These are phyloP conservation scores for Stemphylium vesicarium DNA, from an alignment of 2,329 filamentous ascomycete species.

Conservation along the genomic window DNA sequence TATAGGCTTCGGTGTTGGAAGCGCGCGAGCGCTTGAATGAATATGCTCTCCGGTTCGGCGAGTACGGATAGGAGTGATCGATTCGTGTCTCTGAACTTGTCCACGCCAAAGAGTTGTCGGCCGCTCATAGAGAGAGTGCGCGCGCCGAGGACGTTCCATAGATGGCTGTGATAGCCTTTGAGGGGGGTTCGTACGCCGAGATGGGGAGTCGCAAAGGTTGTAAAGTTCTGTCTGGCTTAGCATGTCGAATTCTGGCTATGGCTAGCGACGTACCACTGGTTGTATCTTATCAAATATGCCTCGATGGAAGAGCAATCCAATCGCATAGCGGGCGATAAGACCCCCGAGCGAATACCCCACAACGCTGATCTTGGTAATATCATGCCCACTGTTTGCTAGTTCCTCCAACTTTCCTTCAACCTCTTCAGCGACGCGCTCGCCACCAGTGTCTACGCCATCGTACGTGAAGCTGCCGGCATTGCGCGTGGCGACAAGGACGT, in stretches of 20 bases:
- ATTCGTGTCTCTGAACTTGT: constrained; percentile 83
- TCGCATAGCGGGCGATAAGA: constrained; percentile 82
- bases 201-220: constrained; percentile 84
- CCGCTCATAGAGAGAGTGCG: constrained; percentile 83
- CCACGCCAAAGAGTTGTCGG: constrained; percentile 84
- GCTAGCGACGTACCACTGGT: constrained; percentile 70
- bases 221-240: constrained; percentile 73
- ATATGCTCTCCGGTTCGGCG: constrained; percentile 83
- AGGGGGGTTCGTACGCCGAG: constrained; percentile 61
- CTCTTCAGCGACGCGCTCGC: constrained; percentile 68
- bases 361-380: constrained; percentile 82
- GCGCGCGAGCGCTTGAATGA: constrained; percentile 76
- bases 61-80: constrained; percentile 80
- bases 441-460: constrained; percentile 72
- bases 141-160: constrained; percentile 80
- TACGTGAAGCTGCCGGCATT: constrained; percentile 75
- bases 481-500: constrained; percentile 74
- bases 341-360: constrained; percentile 91
- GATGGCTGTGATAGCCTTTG: constrained; percentile 51
- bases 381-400: constrained; percentile 66
- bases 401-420: constrained; percentile 65
- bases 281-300: constrained; percentile 79
- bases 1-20: constrained; percentile 83
- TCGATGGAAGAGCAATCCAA: constrained; percentile 81
- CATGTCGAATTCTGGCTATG: background rate